Evolutionary conservation across 2,329 filamentous ascomycete species (phyloP).

Genomic region (Verticillium klebahnii): DNA sequence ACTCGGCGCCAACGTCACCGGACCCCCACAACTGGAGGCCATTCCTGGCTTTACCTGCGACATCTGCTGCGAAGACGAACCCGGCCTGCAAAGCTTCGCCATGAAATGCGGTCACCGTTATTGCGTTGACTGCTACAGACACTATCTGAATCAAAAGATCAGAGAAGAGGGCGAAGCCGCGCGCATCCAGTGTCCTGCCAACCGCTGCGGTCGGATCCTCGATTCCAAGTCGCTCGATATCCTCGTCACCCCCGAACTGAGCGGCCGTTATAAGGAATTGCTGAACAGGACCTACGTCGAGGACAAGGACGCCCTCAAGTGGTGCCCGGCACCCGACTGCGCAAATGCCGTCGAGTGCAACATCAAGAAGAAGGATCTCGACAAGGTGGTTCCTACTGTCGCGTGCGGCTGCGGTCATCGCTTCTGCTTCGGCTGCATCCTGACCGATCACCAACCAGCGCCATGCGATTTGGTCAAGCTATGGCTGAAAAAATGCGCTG

Average conservation of each 20-base stretch:
- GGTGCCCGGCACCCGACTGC: conserved; percentile 98
- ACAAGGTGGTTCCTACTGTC: conserved; percentile 83
- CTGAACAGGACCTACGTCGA: conserved; percentile 95
- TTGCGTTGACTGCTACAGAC: conserved; percentile 86
- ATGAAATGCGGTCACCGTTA: conserved; percentile 95
- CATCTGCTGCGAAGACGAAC: conserved; percentile 90
- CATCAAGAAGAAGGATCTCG: conserved; percentile 83
- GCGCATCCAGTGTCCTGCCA: conserved; percentile 86
- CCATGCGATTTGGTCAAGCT: conserved; percentile 87
- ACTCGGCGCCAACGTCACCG: conserved; percentile 59
- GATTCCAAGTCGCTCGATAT: conserved; percentile 84
- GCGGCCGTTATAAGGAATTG: conserved; percentile 70
- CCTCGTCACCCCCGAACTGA: conserved; percentile 56
- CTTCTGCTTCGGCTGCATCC: conserved; percentile 93
- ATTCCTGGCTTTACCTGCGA: conserved; percentile 82
- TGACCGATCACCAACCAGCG: conserved; percentile 87
- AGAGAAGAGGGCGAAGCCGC: conserved; percentile 92
- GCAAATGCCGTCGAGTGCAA: conserved; percentile 85
- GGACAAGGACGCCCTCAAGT: conserved; percentile 91
- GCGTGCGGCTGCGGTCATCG: conserved; percentile 76
- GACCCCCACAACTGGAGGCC: conserved; percentile 62
- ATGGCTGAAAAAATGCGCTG: conserved; percentile 97
- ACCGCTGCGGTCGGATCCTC: conserved; percentile 83
- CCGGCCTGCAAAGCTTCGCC: conserved; percentile 75
- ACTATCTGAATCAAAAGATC: conserved; percentile 91